Percentiles rank a stretch among this genome's conserved stretches.
Evolutionary conservation across 2,329 filamentous ascomycete genomes (phyloP).

Genomic region (Aschersonia sp.): DNA sequence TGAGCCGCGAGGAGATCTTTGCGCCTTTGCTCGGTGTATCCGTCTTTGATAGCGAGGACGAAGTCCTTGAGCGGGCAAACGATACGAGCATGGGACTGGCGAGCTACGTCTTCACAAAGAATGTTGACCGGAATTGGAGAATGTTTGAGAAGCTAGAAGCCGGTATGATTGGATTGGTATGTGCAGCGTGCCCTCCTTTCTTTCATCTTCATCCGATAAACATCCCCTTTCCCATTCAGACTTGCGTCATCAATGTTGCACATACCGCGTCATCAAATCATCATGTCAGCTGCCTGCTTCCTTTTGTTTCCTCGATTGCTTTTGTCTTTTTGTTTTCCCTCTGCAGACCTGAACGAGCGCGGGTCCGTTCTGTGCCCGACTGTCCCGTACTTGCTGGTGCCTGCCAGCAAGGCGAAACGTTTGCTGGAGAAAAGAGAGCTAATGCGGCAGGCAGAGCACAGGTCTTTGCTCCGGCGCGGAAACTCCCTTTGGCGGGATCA

Average conservation of each 20-base stretch:
- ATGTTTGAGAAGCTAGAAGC: slow-evolving; percentile 34
- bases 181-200: slow-evolving; percentile 7
- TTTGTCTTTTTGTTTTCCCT: too few species aligned
- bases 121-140: slow-evolving; percentile 25
- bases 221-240: background rate
- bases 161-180: slow-evolving; percentile 20
- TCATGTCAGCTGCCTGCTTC: background rate
- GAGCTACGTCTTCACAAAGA: slow-evolving; percentile 52
- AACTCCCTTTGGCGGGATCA: slow-evolving; percentile 32
- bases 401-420: background rate
- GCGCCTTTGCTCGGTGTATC: slow-evolving; percentile 58
- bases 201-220: background rate
- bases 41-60: slow-evolving; percentile 53
- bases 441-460: slow-evolving; percentile 15
- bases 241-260: background rate
- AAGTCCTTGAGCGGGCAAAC: slow-evolving; percentile 55
- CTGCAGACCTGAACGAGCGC: too few species aligned
- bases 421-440: background rate
- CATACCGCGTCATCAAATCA: too few species aligned
- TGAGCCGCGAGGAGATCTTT: slow-evolving; percentile 58
- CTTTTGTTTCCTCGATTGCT: background rate
- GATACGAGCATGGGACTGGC: slow-evolving; percentile 53
- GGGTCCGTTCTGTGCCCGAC: too few species aligned
- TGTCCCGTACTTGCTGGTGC: background rate
- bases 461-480: slow-evolving; percentile 27